These are phyloP conservation scores for Fusarium zealandicum DNA, from an alignment of 2,329 filamentous ascomycete genomes.

Conservation along the genomic window DNA sequence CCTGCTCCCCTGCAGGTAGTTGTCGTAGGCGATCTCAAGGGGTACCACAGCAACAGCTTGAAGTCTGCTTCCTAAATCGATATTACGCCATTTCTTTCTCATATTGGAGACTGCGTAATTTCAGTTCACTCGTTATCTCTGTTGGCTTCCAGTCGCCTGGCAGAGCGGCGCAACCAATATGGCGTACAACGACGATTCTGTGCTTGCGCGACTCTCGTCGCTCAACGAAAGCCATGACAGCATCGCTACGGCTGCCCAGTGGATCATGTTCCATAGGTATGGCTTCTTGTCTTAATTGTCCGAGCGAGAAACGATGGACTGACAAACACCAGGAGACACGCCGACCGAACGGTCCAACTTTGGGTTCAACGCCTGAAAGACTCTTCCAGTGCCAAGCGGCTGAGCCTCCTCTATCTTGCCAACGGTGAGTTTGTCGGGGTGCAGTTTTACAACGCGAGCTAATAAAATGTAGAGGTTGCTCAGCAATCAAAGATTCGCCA, in stretches of 20 bases:
- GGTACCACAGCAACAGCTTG: constrained; percentile 40
- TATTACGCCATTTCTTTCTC: constrained; percentile 16
- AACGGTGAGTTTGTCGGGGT: constrained; percentile 71
- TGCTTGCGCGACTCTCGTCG: constrained; percentile 91
- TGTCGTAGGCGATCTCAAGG: constrained; percentile 42
- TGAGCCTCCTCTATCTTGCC: constrained; percentile 92
- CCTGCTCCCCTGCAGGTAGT: constrained; percentile 38
- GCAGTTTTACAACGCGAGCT: constrained; percentile 5
- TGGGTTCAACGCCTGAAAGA: constrained; percentile 93
- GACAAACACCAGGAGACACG: constrained; percentile 73
- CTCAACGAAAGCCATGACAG: constrained; percentile 98
- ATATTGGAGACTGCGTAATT: constrained; percentile 3
- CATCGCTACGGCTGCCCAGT: constrained; percentile 95
- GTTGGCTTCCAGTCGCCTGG: background rate
- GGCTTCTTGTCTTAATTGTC: background rate
- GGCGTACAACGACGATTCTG: constrained; percentile 95
- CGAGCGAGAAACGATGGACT: background rate
- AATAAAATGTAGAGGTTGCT: constrained; percentile 74
- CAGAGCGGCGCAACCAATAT: constrained; percentile 55
- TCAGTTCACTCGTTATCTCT: constrained; percentile 1
- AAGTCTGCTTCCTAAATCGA: constrained; percentile 35
- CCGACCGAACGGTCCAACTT: constrained; percentile 87
- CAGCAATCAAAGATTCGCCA: constrained; percentile 94
- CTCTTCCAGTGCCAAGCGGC: constrained; percentile 80
- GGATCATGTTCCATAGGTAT: constrained; percentile 99